Base-by-base conservation (phyloP, 306 rosid species). In the Clitoria ternatea region DNA sequence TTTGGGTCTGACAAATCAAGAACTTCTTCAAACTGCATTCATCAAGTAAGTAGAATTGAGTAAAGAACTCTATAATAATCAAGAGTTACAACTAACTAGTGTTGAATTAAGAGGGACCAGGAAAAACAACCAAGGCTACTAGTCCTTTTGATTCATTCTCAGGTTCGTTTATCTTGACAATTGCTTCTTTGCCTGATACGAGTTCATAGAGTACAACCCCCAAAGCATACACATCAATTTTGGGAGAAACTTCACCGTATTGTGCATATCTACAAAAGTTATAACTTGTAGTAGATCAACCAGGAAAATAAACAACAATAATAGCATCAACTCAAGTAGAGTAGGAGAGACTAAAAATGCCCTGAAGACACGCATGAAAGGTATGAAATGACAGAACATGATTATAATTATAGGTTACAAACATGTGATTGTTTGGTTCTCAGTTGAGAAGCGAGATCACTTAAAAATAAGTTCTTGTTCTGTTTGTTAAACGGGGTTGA, bases 161-260 rank as follows among this genome's bases (percentile, higher is more conserved):
- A 24, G 56, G n/a, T 45, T 84, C 90, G 17, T 68, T 80, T 32
- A 87, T 78, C 86, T 63, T 87, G 61, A 90, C 80, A 40, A 90
- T 74, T 36, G 94, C 96, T 49, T 65, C 83, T 75, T 74, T 82
- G 32, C 85, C 94, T 2, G 88, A 90, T 71, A 85, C 45, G 24
- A 90, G 88, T 61, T 90, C 91, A 70, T 64, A 84, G 20, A 87
- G 82, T 35, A 90, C 91, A 72, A 85, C 91, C 33, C 96, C 96
- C 57, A 87, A 90, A 23, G 94, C 94, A 81, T 85, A 90, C 22
- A 90, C 90, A 54, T 84, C 93, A 61, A 85, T 56, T 78, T 85
- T 90, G 30, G 85, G 84, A 45, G 93, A 84, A 32, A 84, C 75
- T 61, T 87, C 80, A 32, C 96, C 96, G 37, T 84, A 87, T 14